These are phyloP conservation scores for Fraxinus paxiana DNA, from an alignment of 305 asterid species.

Conservation along the genomic window DNA sequence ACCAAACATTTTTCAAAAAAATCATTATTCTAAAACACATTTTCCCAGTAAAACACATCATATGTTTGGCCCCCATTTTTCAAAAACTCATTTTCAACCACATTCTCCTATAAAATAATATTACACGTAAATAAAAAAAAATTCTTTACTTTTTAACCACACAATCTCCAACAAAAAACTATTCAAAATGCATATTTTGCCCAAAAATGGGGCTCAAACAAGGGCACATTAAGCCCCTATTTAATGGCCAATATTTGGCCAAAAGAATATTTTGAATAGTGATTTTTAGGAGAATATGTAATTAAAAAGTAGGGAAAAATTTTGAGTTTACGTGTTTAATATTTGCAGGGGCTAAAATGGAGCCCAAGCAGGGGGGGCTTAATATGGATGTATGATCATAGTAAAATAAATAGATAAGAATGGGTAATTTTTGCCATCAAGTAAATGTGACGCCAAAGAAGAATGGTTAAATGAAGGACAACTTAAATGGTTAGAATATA, in stretches of 20 bases:
- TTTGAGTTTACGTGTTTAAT: background rate
- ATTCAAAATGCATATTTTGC: background rate
- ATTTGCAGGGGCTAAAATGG: background rate
- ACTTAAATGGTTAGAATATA: background rate
- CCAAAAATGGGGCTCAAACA: background rate
- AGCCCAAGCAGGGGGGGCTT: background rate
- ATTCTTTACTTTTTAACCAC: background rate
- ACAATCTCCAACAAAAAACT: background rate
- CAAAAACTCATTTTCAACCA: background rate
- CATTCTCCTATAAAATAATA: background rate
- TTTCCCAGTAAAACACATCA: background rate
- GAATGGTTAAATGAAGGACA: background rate
- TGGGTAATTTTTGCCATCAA: background rate
- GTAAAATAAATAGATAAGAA: background rate
- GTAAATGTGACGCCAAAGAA: background rate
- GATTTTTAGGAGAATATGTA: background rate
- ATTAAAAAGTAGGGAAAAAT: background rate
- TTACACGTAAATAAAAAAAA: too few relatives aligned
- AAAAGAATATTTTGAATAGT: background rate
- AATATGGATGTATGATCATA: background rate
- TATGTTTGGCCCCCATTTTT: background rate
- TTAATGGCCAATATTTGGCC: background rate
- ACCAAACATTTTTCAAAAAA: background rate
- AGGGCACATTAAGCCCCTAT: background rate
- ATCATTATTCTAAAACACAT: background rate